Conservation (phyloP, 768 basidiomycete genomes). For the Mrakia blollopis region DNA sequence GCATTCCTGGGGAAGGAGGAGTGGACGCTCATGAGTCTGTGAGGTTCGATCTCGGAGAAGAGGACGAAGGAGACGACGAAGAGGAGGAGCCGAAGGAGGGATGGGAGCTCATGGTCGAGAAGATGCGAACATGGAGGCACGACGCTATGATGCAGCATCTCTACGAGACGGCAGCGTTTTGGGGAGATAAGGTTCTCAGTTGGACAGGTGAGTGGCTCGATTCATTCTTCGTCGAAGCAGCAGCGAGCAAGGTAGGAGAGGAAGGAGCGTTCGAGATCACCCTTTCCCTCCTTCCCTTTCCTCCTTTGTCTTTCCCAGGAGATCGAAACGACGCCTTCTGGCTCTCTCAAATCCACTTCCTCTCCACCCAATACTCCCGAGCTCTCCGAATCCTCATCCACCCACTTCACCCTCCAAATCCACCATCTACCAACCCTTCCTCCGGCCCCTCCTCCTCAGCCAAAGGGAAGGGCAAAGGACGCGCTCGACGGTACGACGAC, state of each 20-base stretch:
- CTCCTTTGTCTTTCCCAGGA: constrained; percentile 49
- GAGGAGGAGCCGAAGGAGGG: constrained; percentile 35
- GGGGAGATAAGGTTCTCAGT: constrained; percentile 94
- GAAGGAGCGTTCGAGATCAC: neutral
- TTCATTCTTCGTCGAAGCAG: neutral
- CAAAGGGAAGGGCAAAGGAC: constrained; percentile 24
- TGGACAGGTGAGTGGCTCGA: constrained; percentile 71
- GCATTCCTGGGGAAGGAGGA: neutral
- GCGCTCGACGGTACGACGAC: constrained; percentile 46
- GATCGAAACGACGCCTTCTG: constrained; percentile 98
- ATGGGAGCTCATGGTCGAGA: constrained; percentile 54
- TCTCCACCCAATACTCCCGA: constrained; percentile 89
- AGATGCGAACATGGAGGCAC: constrained; percentile 93
- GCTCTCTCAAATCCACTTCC: constrained; percentile 96
- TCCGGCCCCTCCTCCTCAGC: constrained; percentile 4
- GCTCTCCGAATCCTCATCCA: constrained; percentile 85
- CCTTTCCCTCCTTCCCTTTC: neutral
- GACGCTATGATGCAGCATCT: constrained; percentile 98
- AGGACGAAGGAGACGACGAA: neutral
- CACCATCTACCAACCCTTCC: neutral
- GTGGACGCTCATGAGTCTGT: neutral
- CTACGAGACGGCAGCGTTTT: constrained; percentile 93
- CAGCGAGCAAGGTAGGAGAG: too few relatives aligned
- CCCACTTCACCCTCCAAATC: constrained; percentile 61
- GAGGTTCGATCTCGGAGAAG: neutral